Evolutionary conservation across 352 stramenopile species (phyloP).

Genomic region (Globisporangium nunn): DNA sequence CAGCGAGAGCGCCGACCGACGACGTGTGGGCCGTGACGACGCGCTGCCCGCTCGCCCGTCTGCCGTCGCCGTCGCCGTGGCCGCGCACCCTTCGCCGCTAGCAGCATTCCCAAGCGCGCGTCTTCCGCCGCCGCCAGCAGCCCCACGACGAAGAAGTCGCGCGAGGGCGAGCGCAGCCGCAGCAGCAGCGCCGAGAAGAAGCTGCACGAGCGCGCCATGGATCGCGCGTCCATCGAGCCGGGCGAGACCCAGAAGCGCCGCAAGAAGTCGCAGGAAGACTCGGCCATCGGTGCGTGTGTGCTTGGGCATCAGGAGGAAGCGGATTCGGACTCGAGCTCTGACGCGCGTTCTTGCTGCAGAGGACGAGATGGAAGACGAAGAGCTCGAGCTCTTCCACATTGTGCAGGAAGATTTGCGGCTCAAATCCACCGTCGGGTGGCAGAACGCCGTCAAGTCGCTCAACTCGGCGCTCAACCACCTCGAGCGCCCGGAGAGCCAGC

Average conservation of each 20-base stretch:
- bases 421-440: constrained; percentile 87
- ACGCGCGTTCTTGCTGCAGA: constrained; percentile 7
- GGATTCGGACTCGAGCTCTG: too few species aligned
- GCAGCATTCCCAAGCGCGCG: constrained; percentile 17
- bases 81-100: neutral
- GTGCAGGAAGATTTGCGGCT: constrained; percentile 81
- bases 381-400: constrained; percentile 76
- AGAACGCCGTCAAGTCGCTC: constrained; percentile 85
- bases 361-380: constrained; percentile 76
- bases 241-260: constrained; percentile 57
- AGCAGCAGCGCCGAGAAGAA: constrained; percentile 33
- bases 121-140: constrained; percentile 12
- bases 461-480: constrained; percentile 65
- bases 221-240: constrained; percentile 32
- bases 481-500: constrained; percentile 62
- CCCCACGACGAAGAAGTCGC: constrained; percentile 17
- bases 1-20: constrained; percentile 13
- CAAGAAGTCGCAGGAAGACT: constrained; percentile 58
- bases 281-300: constrained; percentile 13
- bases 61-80: constrained; percentile 7
- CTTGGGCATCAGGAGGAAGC: neutral
- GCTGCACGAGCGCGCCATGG: constrained; percentile 52
- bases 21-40: constrained; percentile 12
- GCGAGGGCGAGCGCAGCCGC: constrained; percentile 4
- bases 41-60: constrained; percentile 6